phyloP scores from a whole-genome alignment of 768 basidiomycete species.

The Xerocomellus intermedius region DNA sequence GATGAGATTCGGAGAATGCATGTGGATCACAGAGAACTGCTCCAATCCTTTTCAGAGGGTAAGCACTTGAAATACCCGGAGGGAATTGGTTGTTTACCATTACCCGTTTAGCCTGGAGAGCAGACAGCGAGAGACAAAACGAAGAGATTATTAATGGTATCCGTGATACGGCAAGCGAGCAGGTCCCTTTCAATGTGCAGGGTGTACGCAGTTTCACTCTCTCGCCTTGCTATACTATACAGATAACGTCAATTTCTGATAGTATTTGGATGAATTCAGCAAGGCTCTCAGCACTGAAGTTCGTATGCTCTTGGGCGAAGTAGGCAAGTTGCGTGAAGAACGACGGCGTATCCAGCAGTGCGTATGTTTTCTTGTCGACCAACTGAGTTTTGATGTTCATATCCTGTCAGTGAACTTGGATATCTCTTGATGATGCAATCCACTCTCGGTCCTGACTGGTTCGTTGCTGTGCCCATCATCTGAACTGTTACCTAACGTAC shows the following conservation, averaged over 20 bases:
- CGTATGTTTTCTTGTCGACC: too few species aligned
- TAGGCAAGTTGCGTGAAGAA: too few species aligned
- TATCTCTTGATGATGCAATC: conserved; percentile 60
- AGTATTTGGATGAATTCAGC: conserved; percentile 85
- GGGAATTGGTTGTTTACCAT: background rate
- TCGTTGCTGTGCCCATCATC: background rate
- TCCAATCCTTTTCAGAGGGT: conserved; percentile 55
- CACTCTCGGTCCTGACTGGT: conserved; percentile 74
- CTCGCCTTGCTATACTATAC: background rate
- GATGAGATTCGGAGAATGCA: conserved; percentile 54
- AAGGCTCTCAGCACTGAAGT: conserved; percentile 54
- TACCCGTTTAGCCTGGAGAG: conserved; percentile 34
- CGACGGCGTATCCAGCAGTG: too few species aligned
- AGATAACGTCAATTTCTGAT: background rate
- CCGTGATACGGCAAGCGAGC: too few species aligned
- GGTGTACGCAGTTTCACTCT: too few species aligned
- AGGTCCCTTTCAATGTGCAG: too few species aligned
- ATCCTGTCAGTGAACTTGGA: conserved; percentile 61
- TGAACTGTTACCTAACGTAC: background rate
- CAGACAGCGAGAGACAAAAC: too few species aligned
- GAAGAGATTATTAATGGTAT: too few species aligned
- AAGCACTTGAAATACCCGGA: conserved; percentile 18
- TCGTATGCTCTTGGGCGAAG: too few species aligned
- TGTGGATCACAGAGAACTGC: conserved; percentile 49
- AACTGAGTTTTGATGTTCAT: background rate